phyloP scores from a whole-genome alignment of 2,329 filamentous ascomycete species.

The Talaromyces pinophilus region DNA sequence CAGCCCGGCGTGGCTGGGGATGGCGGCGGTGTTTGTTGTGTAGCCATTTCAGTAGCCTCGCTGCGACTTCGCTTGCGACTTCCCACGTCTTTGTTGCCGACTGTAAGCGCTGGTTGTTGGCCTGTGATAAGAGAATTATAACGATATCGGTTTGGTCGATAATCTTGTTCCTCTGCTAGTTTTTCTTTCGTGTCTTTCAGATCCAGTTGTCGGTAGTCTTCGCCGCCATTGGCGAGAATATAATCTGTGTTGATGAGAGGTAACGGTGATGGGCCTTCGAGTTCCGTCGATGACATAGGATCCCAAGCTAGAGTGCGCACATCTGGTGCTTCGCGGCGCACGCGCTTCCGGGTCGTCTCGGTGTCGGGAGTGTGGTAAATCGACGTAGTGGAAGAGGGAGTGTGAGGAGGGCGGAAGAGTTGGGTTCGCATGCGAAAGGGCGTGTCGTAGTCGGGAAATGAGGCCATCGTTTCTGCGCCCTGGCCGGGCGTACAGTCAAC shows the following conservation, averaged over 20 bases:
- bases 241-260: conserved; percentile 45
- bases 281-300: conserved; percentile 27
- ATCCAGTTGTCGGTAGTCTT: conserved; percentile 14
- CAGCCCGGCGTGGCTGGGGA: conserved; percentile 32
- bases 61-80: conserved; percentile 25
- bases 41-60: conserved; percentile 21
- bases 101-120: conserved; percentile 34
- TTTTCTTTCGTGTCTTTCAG: conserved; percentile 31
- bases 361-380: conserved; percentile 15
- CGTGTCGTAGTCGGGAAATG: conserved; percentile 22
- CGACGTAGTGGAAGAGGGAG: conserved; percentile 19
- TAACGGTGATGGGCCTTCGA: conserved; percentile 40
- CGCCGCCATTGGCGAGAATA: conserved; percentile 35
- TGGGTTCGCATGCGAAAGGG: conserved; percentile 25
- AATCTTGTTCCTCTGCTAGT: conserved; percentile 37
- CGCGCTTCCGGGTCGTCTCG: conserved; percentile 33
- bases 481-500: conserved; percentile 3
- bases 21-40: conserved; percentile 26
- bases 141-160: conserved; percentile 46
- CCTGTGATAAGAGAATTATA: conserved; percentile 27
- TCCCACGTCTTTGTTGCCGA: conserved; percentile 35
- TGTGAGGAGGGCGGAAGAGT: conserved; percentile 24
- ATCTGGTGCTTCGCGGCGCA: conserved; percentile 32
- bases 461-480: conserved; percentile 18
- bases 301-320: conserved; percentile 29